A percentile compares a stretch with the other conserved stretches of the same genome.
phyloP scores from a whole-genome alignment of 768 basidiomycete genomes.

The Pleurotus cornucopiae region DNA sequence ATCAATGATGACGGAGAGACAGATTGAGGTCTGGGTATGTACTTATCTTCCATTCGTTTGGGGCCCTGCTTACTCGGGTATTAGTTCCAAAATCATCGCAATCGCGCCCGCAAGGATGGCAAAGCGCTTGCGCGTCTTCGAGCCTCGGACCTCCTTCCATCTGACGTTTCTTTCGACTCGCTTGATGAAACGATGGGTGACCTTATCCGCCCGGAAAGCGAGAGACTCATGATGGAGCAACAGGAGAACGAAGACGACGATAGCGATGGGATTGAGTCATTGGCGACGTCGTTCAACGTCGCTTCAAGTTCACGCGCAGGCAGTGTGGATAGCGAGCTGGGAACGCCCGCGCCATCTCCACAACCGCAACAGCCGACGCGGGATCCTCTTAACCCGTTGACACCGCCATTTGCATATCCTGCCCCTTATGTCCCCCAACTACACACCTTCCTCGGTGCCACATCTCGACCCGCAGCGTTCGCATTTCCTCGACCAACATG shows the following conservation, averaged over 20 bases:
- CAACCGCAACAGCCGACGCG: neutral
- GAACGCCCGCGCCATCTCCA: neutral
- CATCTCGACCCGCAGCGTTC: constrained; percentile 4
- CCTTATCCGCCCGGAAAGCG: constrained; percentile 17
- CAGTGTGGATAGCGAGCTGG: too few relatives aligned
- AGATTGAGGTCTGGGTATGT: constrained; percentile 55
- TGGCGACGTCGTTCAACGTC: too few relatives aligned
- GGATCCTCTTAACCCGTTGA: constrained; percentile 4
- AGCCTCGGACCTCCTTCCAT: constrained; percentile 14
- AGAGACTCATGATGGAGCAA: constrained; percentile 6
- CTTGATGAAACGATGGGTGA: constrained; percentile 22
- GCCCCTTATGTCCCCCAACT: constrained; percentile 8
- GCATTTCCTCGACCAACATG: constrained; percentile 27
- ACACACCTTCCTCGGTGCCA: constrained; percentile 8
- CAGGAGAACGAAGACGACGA: constrained; percentile 9
- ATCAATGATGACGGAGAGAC: constrained; percentile 36
- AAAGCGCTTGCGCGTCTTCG: constrained; percentile 15
- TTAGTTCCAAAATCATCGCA: constrained; percentile 55
- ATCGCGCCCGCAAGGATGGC: constrained; percentile 30
- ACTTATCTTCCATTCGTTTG: neutral
- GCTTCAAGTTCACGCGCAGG: too few relatives aligned
- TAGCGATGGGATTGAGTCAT: neutral
- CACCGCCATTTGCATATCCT: constrained; percentile 24
- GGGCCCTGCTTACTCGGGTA: neutral
- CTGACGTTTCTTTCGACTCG: constrained; percentile 18